A percentile compares a stretch with the other conserved stretches of the same genome.
phyloP scores from a whole-genome alignment of 768 basidiomycete genomes.

The Panus rudis region DNA sequence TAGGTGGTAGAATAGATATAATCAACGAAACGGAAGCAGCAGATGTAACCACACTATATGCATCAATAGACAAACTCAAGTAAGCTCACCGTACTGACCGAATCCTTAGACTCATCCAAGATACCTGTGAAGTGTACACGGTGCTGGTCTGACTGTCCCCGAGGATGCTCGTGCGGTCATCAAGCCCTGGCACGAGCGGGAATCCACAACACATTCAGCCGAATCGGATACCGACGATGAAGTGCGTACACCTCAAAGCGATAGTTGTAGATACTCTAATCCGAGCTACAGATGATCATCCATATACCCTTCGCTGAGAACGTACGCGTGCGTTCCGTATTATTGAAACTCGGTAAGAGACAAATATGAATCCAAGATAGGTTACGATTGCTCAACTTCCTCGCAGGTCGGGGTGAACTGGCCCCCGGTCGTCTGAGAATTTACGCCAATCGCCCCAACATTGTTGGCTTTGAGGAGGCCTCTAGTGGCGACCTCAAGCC shows the following conservation, averaged over 20 bases:
- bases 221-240: constrained; percentile 86
- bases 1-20: no score
- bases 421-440: constrained; percentile 70
- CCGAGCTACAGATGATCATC: constrained; percentile 70
- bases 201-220: constrained; percentile 55
- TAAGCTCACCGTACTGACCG: constrained; percentile 15
- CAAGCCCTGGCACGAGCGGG: constrained; percentile 77
- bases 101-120: background rate
- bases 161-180: constrained; percentile 72
- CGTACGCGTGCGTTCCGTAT: constrained; percentile 65
- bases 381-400: constrained; percentile 3
- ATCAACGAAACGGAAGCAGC: no score
- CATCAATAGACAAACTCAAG: constrained; percentile 25
- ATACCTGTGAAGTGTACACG: constrained; percentile 53
- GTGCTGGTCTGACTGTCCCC: constrained; percentile 73
- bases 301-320: constrained; percentile 77
- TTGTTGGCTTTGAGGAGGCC: constrained; percentile 72
- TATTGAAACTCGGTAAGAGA: constrained; percentile 72
- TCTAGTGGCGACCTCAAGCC: constrained; percentile 64
- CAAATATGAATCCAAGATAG: no score
- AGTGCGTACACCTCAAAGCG: constrained; percentile 33
- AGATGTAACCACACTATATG: constrained; percentile 21
- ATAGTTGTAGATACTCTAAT: no score
- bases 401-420: constrained; percentile 65
- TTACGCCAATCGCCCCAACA: constrained; percentile 66